These are phyloP conservation scores for Cyberlindnera xylosilytica DNA, from an alignment of 805 yeast species.

Conservation along the genomic window DNA sequence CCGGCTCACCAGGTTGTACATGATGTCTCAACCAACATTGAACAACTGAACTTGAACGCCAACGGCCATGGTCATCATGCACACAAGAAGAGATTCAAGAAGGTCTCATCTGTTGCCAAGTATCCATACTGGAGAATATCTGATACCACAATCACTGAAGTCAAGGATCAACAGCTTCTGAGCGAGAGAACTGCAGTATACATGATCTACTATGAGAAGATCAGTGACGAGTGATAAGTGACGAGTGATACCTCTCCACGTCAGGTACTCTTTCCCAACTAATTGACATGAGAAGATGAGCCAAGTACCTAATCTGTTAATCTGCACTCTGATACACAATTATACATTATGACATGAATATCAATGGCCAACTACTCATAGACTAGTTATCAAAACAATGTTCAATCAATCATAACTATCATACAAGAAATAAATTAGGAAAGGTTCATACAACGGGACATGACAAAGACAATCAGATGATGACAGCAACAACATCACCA, in stretches of 20 bases:
- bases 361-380: too few species aligned
- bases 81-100: constrained; percentile 40
- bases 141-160: constrained; percentile 70
- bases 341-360: too few species aligned
- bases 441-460: neutral
- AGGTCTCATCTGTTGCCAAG: constrained; percentile 50
- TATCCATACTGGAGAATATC: constrained; percentile 84
- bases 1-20: neutral
- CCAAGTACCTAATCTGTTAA: too few species aligned
- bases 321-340: too few species aligned
- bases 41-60: constrained; percentile 2
- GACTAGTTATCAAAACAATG: neutral
- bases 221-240: too few species aligned
- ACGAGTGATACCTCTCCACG: too few species aligned
- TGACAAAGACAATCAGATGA: constrained; percentile 38
- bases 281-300: too few species aligned
- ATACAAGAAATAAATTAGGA: constrained; percentile 4
- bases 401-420: neutral
- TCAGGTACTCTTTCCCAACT: too few species aligned
- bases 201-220: constrained; percentile 75
- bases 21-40: constrained; percentile 6
- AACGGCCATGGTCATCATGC: constrained; percentile 1
- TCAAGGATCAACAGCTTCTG: constrained; percentile 52
- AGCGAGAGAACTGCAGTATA: constrained; percentile 76
- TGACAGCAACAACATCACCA: constrained; percentile 89